Evolutionary conservation across 192 early-diverging fungal genomes (phyloP), one percentile per base, ranked within the genome.

Genomic region (Coemansia sp.): DNA sequence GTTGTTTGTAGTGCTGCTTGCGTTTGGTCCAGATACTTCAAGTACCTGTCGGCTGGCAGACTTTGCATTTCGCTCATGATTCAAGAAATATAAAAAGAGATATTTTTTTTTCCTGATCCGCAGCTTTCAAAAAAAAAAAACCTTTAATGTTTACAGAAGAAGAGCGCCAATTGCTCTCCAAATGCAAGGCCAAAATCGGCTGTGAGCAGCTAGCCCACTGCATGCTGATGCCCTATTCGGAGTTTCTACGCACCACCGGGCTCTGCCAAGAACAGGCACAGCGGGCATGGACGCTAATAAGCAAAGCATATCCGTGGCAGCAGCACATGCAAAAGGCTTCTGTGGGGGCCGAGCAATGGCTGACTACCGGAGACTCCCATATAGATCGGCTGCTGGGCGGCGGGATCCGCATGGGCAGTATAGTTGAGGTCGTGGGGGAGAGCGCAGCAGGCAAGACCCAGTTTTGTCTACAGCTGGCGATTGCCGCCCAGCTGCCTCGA

Each of bases 401-500:
- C 12, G 87, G 87, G 0, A 59, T 90, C 13, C 79, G 76, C 31
- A 65, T 80, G 1, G 67, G 76, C 5, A 81, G 75, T n/a, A 80
- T 91, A 6, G 85, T 83, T 0, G 89, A 91, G 55, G 58, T 91
- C 11, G 86, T 88, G 0, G 89, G 89, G 4, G 86, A 88, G 59
- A 91, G 89, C 51, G 85, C 83, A 20, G 72, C 84, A 3, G 94
- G 94, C 14, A 97, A 97, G 56, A 91, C 94, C 0, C 90, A 92
- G 55, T 61, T 97, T 6, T 87, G 87, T 20, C 59, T 97, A 45
- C 94, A 97, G 63, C 63, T 94, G 30, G 83, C 85, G 30, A 59
- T 91, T 6, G 82, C 82, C 10, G 86, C 79, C 0, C 88, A 93
- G 52, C 65, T 86, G 30, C 86, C 88, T 8, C 45, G 42, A 19